Base-by-base conservation (phyloP, 805 yeast species). In the Yarrowia bubula region DNA sequence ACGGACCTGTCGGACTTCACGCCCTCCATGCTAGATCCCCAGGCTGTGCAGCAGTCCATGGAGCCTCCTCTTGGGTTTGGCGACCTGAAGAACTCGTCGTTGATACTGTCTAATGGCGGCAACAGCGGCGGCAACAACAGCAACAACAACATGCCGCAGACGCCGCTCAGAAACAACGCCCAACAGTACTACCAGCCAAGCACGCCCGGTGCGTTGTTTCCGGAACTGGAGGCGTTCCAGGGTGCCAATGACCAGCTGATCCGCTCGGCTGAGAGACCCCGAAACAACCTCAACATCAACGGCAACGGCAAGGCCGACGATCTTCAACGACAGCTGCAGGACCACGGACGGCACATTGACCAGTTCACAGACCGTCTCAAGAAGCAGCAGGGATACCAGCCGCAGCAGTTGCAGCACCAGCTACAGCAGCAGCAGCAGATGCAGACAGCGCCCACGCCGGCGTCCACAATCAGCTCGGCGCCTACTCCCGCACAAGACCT, bases 131-230 rank as follows among this genome's bases (percentile, higher is more conserved):
- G 14, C 42, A 18, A 35, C 32, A 50, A 50, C 55, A 3, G 4
- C 42, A 50, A 14, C 33, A 10, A 8, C 32, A 14, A 31, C 43
- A 39, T 55, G 61, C 61, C 61, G 10, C 61, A 55, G 13, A 55
- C 61, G 18, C 61, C 61, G 9, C n/a, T 55, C 37, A 46, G 61
- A 7, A 41, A 41, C 47, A 32, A 15, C 31, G 39, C 60, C 43
- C 44, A 38, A 22, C 44, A 39, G 47, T 43, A 35, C 43, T 58
- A 39, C 42, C 65, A 55, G 39, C 47, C 66, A 33, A 44, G 51
- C 33, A 66, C 65, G 15, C 68, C 68, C 17, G 37, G 68, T 10
- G 38, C 66, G 15, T 58, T 67, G 7, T 67, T 67, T 48, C 68
- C 69, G 5, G 69, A 67, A 51, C 67, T 65, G 35, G 39, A 66